Evolutionary conservation across 129 eudicot species (phyloP), one percentile per base, ranked within the genome.

Genomic region (Flaveria linearis): DNA sequence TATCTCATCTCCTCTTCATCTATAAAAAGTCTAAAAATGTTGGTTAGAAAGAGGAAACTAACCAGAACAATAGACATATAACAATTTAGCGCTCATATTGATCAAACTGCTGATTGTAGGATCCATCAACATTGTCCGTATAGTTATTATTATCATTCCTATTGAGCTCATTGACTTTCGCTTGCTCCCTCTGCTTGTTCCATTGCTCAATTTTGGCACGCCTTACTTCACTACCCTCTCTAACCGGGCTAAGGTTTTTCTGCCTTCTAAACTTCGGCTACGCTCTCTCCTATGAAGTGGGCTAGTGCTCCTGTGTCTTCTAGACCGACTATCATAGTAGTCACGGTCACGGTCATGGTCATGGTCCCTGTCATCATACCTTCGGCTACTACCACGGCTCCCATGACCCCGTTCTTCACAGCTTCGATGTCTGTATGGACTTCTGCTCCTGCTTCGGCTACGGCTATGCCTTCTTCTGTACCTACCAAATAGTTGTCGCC

Each of bases 221-320:
- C 61, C 98, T 87, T 73, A 91, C 98, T 79, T 88, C 97, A 80
- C 98, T 93, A 51, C 97, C 90, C 67, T 88, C 97, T 82, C 97
- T 88, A 52, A 82, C 82, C 7, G 94, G 98, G 69, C 98, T 91
- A 43, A 79, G 82, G n/a, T 77, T 80, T 88, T 85, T 77, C 87
- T 78, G 20, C 81, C 81, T 50, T 86, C 96, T 49, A 91, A 91
- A 83, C 94, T 90, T 50, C 88, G 84, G 80, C 96, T 87, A 60
- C 90, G 81, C 9, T 90, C 94, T 70, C 92, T 87, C 69, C 88
- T 77, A 60, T 81, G 85, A 39, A 82, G 75, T 25, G 96, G 91
- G 71, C 97, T 91, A 26, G 83, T 80, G 86, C 89, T 90, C 67
- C 90, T 82, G 68, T 76, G 94, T 80, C 90, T 85, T 77, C 91